Conservation (phyloP, 176 grass and related monocot genomes). For the Avena eriantha region DNA sequence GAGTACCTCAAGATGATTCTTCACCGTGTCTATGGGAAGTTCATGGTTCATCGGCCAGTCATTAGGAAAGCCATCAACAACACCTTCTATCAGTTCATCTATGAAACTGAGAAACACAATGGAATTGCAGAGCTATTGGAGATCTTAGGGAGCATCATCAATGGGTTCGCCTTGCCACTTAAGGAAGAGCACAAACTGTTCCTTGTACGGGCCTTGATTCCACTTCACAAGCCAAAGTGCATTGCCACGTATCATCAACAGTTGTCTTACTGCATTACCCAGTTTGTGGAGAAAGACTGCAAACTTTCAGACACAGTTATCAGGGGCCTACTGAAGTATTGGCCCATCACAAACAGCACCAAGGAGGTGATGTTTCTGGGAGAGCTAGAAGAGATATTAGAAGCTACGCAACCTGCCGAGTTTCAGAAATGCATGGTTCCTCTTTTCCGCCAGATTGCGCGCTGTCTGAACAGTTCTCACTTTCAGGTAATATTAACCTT, state of each 20-base stretch:
- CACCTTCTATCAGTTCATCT: slow-evolving; percentile 91
- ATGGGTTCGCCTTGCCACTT: slow-evolving; percentile 84
- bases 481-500: slow-evolving; percentile 72
- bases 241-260: slow-evolving; percentile 78
- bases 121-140: slow-evolving; percentile 87
- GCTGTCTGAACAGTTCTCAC: slow-evolving; percentile 79
- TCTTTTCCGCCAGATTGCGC: slow-evolving; percentile 74
- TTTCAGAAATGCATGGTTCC: slow-evolving; percentile 97
- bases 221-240: slow-evolving; percentile 82
- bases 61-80: slow-evolving; percentile 88
- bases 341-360: slow-evolving; percentile 86
- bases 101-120: slow-evolving; percentile 87
- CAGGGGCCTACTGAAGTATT: slow-evolving; percentile 87
- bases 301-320: slow-evolving; percentile 83
- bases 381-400: slow-evolving; percentile 85
- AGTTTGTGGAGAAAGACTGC: slow-evolving; percentile 89
- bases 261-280: slow-evolving; percentile 75
- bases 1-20: slow-evolving; percentile 91
- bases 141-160: slow-evolving; percentile 88
- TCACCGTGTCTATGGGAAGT: slow-evolving; percentile 89
- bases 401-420: slow-evolving; percentile 76
- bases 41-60: slow-evolving; percentile 88
- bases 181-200: slow-evolving; percentile 94
- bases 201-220: slow-evolving; percentile 73
- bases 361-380: slow-evolving; percentile 91